Evolutionary conservation across 2,329 filamentous ascomycete genomes (phyloP).

Genomic region (Fusarium kyushuense): DNA sequence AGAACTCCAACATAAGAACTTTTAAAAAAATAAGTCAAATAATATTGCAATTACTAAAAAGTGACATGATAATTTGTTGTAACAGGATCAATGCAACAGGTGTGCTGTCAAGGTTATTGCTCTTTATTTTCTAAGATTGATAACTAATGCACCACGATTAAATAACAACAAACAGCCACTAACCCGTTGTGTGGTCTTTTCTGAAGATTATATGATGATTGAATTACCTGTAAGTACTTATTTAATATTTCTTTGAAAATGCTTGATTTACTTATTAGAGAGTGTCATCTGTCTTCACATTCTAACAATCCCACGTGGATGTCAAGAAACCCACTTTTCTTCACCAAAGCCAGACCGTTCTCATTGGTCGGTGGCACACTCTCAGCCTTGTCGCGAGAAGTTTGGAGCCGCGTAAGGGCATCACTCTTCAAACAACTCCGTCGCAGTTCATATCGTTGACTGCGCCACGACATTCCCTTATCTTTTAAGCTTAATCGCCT

Average conservation of each 20-base stretch:
- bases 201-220: rapidly evolving
- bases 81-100: too few relatives aligned
- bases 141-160: neutral
- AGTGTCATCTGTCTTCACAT: neutral
- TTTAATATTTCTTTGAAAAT: neutral
- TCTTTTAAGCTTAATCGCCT: constrained; percentile 13
- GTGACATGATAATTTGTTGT: neutral
- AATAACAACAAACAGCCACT: neutral
- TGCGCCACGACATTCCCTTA: constrained; percentile 44
- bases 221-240: too few relatives aligned
- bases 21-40: constrained; percentile 27
- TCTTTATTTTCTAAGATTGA: neutral
- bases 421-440: constrained; percentile 42
- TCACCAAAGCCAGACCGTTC: neutral
- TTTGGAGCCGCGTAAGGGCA: constrained; percentile 51
- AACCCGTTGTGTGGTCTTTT: neutral
- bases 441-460: constrained; percentile 31
- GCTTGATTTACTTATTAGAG: neutral
- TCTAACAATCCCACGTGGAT: neutral
- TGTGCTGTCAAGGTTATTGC: neutral
- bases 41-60: neutral
- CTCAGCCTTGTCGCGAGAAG: constrained; percentile 55
- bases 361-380: constrained; percentile 45
- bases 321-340: constrained; percentile 37
- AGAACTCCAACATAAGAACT: constrained; percentile 32